Evolutionary conservation across 2,329 filamentous ascomycete species (phyloP), one percentile per base, ranked within the genome.

Genomic region (Fusarium acutatum): DNA sequence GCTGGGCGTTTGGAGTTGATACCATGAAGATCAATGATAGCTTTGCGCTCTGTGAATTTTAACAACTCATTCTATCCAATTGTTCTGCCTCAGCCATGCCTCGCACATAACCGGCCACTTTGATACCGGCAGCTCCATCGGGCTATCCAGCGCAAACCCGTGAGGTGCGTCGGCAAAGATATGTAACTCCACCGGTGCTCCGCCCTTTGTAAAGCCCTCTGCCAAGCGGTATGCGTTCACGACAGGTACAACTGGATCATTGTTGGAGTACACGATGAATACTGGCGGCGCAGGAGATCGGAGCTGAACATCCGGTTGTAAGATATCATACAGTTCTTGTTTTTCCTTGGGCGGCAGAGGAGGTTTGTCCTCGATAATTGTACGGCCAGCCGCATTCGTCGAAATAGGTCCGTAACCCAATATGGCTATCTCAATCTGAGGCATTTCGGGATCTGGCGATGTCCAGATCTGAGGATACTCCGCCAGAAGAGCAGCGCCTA

Each of bases 211-310:
- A 3, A 77, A 46, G 0, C 67, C 75, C 24, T 76, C 69, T 0
- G 75, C 72, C 0, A 77, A 44, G 1, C 75, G 75, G 37, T 77
- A 77, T 0, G 75, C 75, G 8, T 77, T 77, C 12, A 67, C 20
- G 2, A 71, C 73, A 0, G 75, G 75, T 0, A 77, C 75, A 4
- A 77, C 60, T 1, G 75, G 75, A 5, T 77, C 75, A 3, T 76
- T 77, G 14, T 77, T 75, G 2, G 75, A 77, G 15, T 77, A 77
- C 0, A 77, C 72, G 6, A 77, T 76, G 22, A 77, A 77, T 0
- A 52, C 46, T 0, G 73, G 74, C 6, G 75, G 75, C 0, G 74
- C 50, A 0, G 64, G 64, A 11, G 69, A 70, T 8, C 44, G 41
- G 0, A 77, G 56, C 14, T 77, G 75, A 3, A 70, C 57, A 18